Evolutionary conservation across 2,329 filamentous ascomycete species (phyloP), one percentile per base, ranked within the genome.

Genomic region (Harringtonia aguacate): DNA sequence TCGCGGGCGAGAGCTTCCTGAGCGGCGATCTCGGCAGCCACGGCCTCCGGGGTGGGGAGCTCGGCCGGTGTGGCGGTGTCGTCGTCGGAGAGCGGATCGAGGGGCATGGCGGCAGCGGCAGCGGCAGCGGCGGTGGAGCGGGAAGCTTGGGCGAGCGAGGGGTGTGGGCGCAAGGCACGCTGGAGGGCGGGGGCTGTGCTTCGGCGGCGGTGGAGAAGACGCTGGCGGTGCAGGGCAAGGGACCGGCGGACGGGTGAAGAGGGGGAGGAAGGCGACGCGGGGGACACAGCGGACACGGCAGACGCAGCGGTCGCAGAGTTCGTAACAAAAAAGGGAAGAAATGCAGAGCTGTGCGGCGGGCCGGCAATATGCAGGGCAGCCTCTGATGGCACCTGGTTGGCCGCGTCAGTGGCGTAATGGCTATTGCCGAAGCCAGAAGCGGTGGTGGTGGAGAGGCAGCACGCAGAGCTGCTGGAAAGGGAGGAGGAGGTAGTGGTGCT

Each of bases 1-100:
- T 75, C 69, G 45, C 71, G 64, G 10, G 77, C 77, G 27, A 77
- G 70, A 38, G 72, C 73, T 58, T 81, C 74, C 58, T 81, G 77
- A 42, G 75, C 75, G 34, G 66, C 68, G 43, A 78, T 61, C 49
- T 72, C 72, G 50, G 68, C 60, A 36, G 51, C 51, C 14, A 55
- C 38, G 38, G 51, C 50, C 7, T 46, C 35, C 8, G n/a, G 21
- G 28, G 29, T 45, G 20, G 28, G 28, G 36, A 38, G 36, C 9
- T 20, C 14, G 30, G 41, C 35, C 13, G 27, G 12, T 12, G 31
- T 20, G 3, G 29, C 29, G 5, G 29, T 15, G 2, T 4, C 13
- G 9, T 27, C 22, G 6, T 15, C 20, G 5, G 12, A 10, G 15
- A 27, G 24, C 7, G 24, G 24, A 27, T 27, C 24, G 7, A 27